phyloP scores from a whole-genome alignment of 331 rosid genomes.

The Cydonia oblonga region DNA sequence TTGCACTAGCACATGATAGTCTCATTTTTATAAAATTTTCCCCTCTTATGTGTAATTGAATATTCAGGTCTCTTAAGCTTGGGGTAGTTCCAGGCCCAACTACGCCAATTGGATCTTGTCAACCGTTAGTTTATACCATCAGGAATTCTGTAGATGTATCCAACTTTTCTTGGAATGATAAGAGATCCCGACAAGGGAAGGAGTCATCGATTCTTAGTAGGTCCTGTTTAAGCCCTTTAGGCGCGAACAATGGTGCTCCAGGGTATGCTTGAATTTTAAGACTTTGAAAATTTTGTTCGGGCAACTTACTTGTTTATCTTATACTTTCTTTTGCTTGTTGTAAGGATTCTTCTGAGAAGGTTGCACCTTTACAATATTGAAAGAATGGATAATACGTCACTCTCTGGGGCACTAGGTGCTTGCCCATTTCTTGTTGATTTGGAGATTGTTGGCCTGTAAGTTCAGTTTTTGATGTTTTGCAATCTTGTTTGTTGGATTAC shows the following conservation, averaged over 20 bases:
- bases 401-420: conserved; percentile 56
- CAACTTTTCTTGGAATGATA: conserved; percentile 84
- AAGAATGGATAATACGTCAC: conserved; percentile 82
- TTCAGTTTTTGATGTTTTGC: conserved; percentile 8
- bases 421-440: conserved; percentile 90
- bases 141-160: conserved; percentile 71
- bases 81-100: conserved; percentile 75
- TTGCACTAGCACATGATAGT: not conserved
- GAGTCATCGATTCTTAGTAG: conserved; percentile 86
- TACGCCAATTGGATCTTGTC: conserved; percentile 55
- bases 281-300: conserved; percentile 10
- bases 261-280: conserved; percentile 50
- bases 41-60: not conserved
- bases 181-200: conserved; percentile 93
- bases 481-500: not conserved
- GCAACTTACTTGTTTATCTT: conserved; percentile 4
- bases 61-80: conserved; percentile 82
- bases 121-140: conserved; percentile 54
- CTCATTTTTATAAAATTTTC: not conserved
- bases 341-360: conserved; percentile 65
- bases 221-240: conserved; percentile 86
- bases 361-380: conserved; percentile 89
- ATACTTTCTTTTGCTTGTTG: conserved; percentile 15
- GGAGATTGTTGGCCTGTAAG: conserved; percentile 99
- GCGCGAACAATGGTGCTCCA: conserved; percentile 53